A percentile compares a stretch with the other conserved stretches of the same genome.
Evolutionary conservation across 208 protist genomes (phyloP).

Genomic region (Wallacemonas sp.): DNA sequence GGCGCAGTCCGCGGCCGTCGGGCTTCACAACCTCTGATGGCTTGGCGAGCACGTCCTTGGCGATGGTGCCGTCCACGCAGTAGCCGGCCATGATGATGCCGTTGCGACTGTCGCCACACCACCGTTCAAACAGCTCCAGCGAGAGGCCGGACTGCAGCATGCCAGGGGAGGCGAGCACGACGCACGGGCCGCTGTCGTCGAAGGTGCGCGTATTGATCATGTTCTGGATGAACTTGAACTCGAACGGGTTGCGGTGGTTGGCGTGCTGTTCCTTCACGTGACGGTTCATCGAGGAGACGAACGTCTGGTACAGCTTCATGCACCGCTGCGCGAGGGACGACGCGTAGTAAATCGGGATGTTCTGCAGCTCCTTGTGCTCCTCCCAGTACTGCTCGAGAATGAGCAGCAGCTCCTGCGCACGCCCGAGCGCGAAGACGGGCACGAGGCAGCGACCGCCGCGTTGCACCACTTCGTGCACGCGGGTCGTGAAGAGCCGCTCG

Average conservation of each 20-base stretch:
- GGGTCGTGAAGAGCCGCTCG: conserved; percentile 95
- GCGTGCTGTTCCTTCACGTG: conserved; percentile 92
- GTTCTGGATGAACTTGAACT: conserved; percentile 97
- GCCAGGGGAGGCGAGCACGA: conserved; percentile 95
- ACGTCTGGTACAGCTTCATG: conserved; percentile 98
- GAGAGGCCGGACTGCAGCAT: conserved; percentile 98
- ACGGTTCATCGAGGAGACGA: conserved; percentile 98
- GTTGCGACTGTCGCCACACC: conserved; percentile 96
- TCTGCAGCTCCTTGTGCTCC: conserved; percentile 95
- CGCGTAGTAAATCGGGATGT: conserved; percentile 99
- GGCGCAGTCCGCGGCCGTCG: conserved; percentile 87
- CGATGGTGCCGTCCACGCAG: conserved; percentile 97
- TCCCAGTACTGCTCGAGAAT: conserved; percentile 99
- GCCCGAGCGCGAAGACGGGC: conserved; percentile 98
- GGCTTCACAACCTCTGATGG: conserved; percentile 90
- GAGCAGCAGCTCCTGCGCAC: conserved; percentile 98
- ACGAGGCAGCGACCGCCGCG: conserved; percentile 97
- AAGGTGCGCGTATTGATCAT: conserved; percentile 92
- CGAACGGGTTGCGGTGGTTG: conserved; percentile 96
- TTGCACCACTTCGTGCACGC: conserved; percentile 92
- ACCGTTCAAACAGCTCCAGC: conserved; percentile 98
- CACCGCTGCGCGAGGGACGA: conserved; percentile 97
- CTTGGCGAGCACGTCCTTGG: conserved; percentile 89
- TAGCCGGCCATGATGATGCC: conserved; percentile 98
- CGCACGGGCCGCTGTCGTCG: conserved; percentile 93